Evolutionary conservation across 2,329 filamentous ascomycete genomes (phyloP), one percentile per base, ranked within the genome.

Genomic region (Fusarium redolens): DNA sequence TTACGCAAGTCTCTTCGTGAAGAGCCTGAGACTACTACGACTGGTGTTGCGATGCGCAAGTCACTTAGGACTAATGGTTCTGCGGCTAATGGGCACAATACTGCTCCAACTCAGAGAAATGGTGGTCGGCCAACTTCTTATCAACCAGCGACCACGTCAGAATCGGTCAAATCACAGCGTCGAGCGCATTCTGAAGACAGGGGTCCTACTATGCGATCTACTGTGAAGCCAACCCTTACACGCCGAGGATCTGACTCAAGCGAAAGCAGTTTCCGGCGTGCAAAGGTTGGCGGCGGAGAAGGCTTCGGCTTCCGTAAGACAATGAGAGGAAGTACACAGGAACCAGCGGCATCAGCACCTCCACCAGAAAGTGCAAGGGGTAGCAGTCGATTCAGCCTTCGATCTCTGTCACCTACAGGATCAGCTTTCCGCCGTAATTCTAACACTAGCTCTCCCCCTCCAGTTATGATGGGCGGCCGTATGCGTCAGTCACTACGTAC

Each of bases 211-310:
- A 71, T 67, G 25, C 61, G 71, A 43, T 61, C 75, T 41, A 61
- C 70, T 31, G 65, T 76, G 38, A 80, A 79, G 47, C 77, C 85
- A 17, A 74, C 77, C 9, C 81, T 90, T 13, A 83, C 84, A 64
- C 87, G 91, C 4, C 87, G 84, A 14, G 85, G 83, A 22, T 93
- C 91, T 1, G 90, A 91, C 73, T 91, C 88, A 33, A 94, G 92
- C 76, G 91, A 93, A 48, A 97, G 93, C 82, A 97, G 94, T 79
- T 97, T 97, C 84, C 92, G 89, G 78, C 91, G 93, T 33, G 82
- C 85, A 47, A 87, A 88, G 68, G 83, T 87, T 41, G 79, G 83
- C 57, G 79, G 81, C 10, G 82, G 82, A 44, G 81, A 85, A 47
- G 86, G 86, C 1, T 88, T 90, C 59, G 87, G 85, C 2, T 93